Conservation (phyloP, 1,284 basidiomycete genomes). For the Apiotrichum montevideense region DNA sequence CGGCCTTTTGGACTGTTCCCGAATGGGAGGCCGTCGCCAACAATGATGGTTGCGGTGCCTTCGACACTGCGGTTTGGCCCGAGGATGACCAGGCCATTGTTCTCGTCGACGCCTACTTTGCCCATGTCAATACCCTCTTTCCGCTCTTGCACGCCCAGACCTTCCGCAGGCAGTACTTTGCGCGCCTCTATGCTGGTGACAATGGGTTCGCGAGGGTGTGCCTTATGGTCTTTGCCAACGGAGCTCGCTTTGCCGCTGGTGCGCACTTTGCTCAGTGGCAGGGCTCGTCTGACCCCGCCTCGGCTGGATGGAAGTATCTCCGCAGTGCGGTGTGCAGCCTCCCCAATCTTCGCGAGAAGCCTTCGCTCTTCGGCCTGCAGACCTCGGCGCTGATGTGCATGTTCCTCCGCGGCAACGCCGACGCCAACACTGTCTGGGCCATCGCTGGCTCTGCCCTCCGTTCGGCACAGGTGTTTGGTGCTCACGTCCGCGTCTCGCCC, state of each 20-base stretch:
- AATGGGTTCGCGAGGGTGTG: slow-evolving; percentile 58
- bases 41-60: slow-evolving; percentile 23
- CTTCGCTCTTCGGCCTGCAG: slow-evolving; percentile 66
- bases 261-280: slow-evolving; percentile 1
- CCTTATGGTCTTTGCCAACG: slow-evolving; percentile 67
- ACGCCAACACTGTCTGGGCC: slow-evolving; percentile 64
- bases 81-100: slow-evolving; percentile 54
- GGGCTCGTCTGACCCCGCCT: slow-evolving; percentile 39
- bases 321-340: slow-evolving; percentile 56
- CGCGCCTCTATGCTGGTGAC: slow-evolving; percentile 57
- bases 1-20: slow-evolving; percentile 36
- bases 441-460: slow-evolving; percentile 63
- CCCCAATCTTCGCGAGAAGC: slow-evolving; percentile 52
- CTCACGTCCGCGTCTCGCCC: slow-evolving; percentile 40
- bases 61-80: slow-evolving; percentile 40
- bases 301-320: slow-evolving; percentile 69
- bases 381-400: slow-evolving; percentile 48
- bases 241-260: slow-evolving; percentile 52
- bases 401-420: slow-evolving; percentile 55
- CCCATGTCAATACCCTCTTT: slow-evolving; percentile 55
- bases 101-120: slow-evolving; percentile 66
- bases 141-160: slow-evolving; percentile 69
- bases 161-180: slow-evolving; percentile 58
- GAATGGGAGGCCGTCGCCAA: slow-evolving; percentile 41
- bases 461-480: slow-evolving; percentile 50